Conservation (phyloP, 371 early-diverging fungal genomes). For the Chytridium lagenaria region DNA sequence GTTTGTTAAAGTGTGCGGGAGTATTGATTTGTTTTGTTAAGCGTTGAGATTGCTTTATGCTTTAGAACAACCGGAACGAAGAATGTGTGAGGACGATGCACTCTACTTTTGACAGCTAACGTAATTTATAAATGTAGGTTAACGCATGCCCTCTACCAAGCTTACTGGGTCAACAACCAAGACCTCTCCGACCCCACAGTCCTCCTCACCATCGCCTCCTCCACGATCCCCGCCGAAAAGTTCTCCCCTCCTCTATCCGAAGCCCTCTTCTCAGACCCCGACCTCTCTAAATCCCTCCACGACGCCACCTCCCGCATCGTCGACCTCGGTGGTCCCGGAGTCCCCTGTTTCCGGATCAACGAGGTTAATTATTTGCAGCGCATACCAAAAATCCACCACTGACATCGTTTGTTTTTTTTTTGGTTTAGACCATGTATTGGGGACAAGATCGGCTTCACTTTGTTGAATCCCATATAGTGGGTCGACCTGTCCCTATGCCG, state of each 20-base stretch:
- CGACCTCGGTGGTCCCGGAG: constrained; percentile 37
- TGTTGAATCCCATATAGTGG: constrained; percentile 32
- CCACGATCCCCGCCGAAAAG: background rate
- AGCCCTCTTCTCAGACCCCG: constrained; percentile 9
- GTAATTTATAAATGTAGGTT: background rate
- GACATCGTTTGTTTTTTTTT: too few species aligned
- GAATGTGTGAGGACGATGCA: background rate
- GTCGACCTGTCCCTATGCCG: background rate
- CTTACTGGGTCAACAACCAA: constrained; percentile 42
- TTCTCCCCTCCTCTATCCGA: constrained; percentile 11
- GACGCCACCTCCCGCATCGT: constrained; percentile 26
- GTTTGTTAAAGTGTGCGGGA: background rate
- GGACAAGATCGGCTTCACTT: constrained; percentile 44
- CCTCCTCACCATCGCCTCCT: constrained; percentile 21
- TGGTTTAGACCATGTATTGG: constrained; percentile 28
- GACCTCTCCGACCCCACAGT: constrained; percentile 28
- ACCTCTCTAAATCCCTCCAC: background rate
- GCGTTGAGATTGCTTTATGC: constrained; percentile 33
- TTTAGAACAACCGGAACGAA: constrained; percentile 12
- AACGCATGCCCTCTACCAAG: constrained; percentile 33
- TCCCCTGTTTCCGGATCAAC: constrained; percentile 35
- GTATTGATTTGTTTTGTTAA: background rate
- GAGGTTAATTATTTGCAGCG: too few species aligned
- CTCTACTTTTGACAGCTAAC: background rate
- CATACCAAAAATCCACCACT: too few species aligned